These are phyloP conservation scores for Colletotrichum karsti DNA, from an alignment of 2,329 filamentous ascomycete genomes.

Conservation along the genomic window DNA sequence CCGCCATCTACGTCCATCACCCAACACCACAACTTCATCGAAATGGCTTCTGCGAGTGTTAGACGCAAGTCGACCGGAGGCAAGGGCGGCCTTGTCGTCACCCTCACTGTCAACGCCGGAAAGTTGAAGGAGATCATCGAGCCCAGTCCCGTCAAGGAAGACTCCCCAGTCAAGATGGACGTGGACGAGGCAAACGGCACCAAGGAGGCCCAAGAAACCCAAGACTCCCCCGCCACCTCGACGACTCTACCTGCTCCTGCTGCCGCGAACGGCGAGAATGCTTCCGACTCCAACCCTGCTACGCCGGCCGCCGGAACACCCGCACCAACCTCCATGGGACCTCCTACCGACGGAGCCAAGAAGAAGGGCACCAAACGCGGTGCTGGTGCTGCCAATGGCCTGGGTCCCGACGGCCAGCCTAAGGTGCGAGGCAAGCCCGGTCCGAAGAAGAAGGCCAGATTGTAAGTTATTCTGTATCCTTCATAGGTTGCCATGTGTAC, in stretches of 20 bases:
- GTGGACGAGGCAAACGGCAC: constrained; percentile 35
- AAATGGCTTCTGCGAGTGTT: constrained; percentile 27
- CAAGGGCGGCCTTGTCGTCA: constrained; percentile 52
- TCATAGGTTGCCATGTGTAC: not conserved
- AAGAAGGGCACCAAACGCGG: constrained; percentile 80
- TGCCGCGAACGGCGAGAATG: constrained; percentile 62
- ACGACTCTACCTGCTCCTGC: constrained; percentile 47
- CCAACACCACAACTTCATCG: constrained; percentile 6
- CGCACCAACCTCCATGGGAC: constrained; percentile 64
- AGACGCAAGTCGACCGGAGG: constrained; percentile 29
- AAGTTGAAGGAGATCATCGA: constrained; percentile 60
- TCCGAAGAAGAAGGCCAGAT: constrained; percentile 93
- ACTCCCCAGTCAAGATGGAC: constrained; percentile 50
- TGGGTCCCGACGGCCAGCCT: constrained; percentile 66
- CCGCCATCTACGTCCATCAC: not conserved
- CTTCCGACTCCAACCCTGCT: constrained; percentile 66
- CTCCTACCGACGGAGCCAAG: constrained; percentile 69
- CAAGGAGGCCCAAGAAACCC: constrained; percentile 43
- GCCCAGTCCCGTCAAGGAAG: constrained; percentile 51
- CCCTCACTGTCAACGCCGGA: constrained; percentile 59
- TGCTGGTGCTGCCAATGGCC: constrained; percentile 70
- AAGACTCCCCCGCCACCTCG: constrained; percentile 55
- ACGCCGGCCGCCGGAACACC: constrained; percentile 68
- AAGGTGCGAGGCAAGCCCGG: constrained; percentile 88
- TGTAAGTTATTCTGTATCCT: constrained; percentile 69